Evolutionary conservation across 495 filamentous ascomycete genomes (phyloP), one percentile per base, ranked within the genome.

Genomic region (Elasticomyces elasticus): DNA sequence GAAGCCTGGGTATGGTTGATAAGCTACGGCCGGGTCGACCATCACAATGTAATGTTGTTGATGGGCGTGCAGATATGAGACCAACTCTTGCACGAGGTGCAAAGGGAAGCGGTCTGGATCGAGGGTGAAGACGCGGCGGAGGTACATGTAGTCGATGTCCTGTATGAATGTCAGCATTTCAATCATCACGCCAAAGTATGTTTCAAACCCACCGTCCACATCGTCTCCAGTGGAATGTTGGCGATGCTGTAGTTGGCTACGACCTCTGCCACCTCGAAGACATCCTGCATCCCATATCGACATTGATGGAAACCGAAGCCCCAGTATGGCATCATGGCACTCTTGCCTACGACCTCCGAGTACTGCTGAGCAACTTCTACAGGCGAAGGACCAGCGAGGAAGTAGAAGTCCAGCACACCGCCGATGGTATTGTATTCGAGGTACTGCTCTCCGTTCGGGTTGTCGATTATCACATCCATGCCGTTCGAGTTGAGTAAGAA

Each of bases 301-400:
- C 88, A 94, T 55, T 94, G 79, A 62, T 94, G 86, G 66, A 85
- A 86, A 10, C 88, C 89, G 52, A 92, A 80, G 1, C 79, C 75
- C 87, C 87, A 94, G 68, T 92, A 94, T 1, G 85, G 84, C 74
- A 86, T 82, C 85, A 92, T 89, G 5, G 76, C 76, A 1, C 86
- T 79, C 15, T 78, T 67, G 0, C 84, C 84, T 25, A 82, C 76
- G 28, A 90, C 71, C 42, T 83, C 77, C 22, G 81, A 71, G 62
- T 95, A 94, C 64, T 92, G 85, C 64, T 74, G 69, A 19, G 83
- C 74, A 0, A 89, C 87, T 48, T 86, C 78, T 50, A 81, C 74
- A 0, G 88, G 85, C 38, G 71, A 77, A 0, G 86, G 82, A 1
- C 88, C 89, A 47, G 83, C 75, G 19, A 92, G 64, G 70, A 94